Percentiles rank a stretch among this genome's conserved stretches.
These are phyloP conservation scores for Beverwykella pulmonaria DNA, from an alignment of 495 filamentous ascomycete genomes.

Conservation along the genomic window DNA sequence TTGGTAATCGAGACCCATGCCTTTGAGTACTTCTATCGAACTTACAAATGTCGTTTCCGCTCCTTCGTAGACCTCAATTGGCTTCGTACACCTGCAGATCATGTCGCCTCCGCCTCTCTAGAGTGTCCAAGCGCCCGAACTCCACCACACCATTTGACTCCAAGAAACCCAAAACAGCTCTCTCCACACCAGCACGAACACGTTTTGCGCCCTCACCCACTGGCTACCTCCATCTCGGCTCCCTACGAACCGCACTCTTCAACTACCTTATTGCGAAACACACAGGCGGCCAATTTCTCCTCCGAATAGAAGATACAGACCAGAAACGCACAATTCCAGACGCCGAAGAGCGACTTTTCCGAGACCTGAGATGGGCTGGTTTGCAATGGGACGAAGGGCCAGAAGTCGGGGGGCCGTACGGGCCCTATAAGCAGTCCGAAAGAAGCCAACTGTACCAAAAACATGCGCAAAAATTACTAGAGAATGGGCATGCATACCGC, in stretches of 20 bases:
- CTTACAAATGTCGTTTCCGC: constrained; percentile 12
- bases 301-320: constrained; percentile 95
- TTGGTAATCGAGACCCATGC: not conserved
- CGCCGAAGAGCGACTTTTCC: constrained; percentile 73
- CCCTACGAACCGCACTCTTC: constrained; percentile 85
- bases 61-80: constrained; percentile 9
- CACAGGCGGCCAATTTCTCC: constrained; percentile 88
- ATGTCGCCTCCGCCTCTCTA: constrained; percentile 24
- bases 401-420: constrained; percentile 72
- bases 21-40: not conserved
- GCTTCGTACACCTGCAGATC: constrained; percentile 24
- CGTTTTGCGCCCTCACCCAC: constrained; percentile 96
- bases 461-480: constrained; percentile 71
- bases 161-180: not conserved
- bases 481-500: constrained; percentile 76
- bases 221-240: constrained; percentile 89
- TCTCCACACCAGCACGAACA: constrained; percentile 73
- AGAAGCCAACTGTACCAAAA: constrained; percentile 71
- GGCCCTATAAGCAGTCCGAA: constrained; percentile 84
- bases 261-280: constrained; percentile 86
- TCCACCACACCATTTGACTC: not conserved
- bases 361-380: constrained; percentile 86
- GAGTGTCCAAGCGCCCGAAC: not conserved
- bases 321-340: constrained; percentile 79
- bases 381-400: constrained; percentile 96